Conservation (phyloP, 148 eudicot genomes). For the Pouteria glomerata region DNA sequence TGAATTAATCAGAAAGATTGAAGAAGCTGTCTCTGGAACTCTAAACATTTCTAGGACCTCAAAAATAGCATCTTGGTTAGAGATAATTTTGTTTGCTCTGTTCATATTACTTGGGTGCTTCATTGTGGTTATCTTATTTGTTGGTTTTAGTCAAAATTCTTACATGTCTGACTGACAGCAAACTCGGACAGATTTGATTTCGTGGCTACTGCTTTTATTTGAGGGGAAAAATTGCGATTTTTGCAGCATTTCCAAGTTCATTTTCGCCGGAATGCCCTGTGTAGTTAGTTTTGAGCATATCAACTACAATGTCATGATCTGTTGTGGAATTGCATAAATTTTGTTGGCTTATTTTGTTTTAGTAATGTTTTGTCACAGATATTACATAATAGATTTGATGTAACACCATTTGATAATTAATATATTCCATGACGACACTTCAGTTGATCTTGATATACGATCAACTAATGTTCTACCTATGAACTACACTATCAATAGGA, state of each 20-base stretch:
- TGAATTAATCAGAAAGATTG: slow-evolving; percentile 64
- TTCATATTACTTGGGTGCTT: neutral
- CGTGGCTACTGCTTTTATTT: neutral
- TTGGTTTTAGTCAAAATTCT: neutral
- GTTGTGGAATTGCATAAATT: neutral
- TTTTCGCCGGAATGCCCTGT: neutral
- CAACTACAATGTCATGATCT: neutral
- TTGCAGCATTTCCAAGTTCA: neutral
- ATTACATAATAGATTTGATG: too few relatives aligned
- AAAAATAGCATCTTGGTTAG: slow-evolving; percentile 52
- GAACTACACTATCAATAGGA: neutral
- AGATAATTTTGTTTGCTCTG: slow-evolving; percentile 8
- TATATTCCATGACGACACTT: too few relatives aligned
- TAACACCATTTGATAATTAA: too few relatives aligned
- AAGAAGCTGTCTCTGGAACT: slow-evolving; percentile 61
- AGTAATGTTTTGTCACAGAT: neutral
- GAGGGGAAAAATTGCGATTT: neutral
- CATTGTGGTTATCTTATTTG: neutral
- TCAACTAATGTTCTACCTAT: neutral
- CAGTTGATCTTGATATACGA: too few relatives aligned
- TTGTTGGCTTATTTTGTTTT: neutral
- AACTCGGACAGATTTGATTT: neutral
- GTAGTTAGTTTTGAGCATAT: neutral
- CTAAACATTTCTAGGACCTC: slow-evolving; percentile 51
- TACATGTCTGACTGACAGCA: neutral